Evolutionary conservation across 352 stramenopile species (phyloP), one percentile per base, ranked within the genome.

Genomic region (Thraustochytrium sp.): DNA sequence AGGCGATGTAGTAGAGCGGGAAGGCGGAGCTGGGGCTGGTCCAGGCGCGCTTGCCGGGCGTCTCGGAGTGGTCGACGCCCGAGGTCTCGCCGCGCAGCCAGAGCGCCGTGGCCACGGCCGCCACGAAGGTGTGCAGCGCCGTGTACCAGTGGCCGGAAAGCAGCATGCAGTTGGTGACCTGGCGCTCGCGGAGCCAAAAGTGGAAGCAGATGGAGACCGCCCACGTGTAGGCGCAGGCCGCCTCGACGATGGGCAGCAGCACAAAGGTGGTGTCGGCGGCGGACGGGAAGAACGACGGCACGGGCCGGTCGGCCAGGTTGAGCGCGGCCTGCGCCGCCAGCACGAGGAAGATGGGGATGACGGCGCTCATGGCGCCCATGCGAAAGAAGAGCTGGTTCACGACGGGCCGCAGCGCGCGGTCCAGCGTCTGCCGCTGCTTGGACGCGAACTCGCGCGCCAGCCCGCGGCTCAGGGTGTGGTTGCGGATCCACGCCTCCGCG

Each of bases 121-220:
- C 68, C 3, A 61, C 18, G 26, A 72, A 3, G 0, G 68, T 65
- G 68, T 80, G 48, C 46, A 46, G 21, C 1, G 53, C 68, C 38
- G 53, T 64, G 68, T 80, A 80, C 68, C 68, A 80, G 34, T 80
- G 48, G 8, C 68, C 68, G 11, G 68, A 80, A 48, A 80, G 26
- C 21, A 80, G 49, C 68, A 80, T 80, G 53, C 68, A 80, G 21
- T 68, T 63, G 2, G 68, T 80, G 16, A 80, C 42, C 51, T 80
- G 68, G 46, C 68, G 46, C 51, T 80, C 68, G 34, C 68, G 68
- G 4, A 80, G 48, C 68, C 68, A 80, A 51, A 80, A 80, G 42
- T 80, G 68, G 38, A 80, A 80, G 29, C 31, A 46, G 9, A 64
- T 44, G 0, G 68, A 16, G 37, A 51, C 31, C 11, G 46, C 53